phyloP scores from a whole-genome alignment of 345 rosid species.

The Boechera divaricarpa region DNA sequence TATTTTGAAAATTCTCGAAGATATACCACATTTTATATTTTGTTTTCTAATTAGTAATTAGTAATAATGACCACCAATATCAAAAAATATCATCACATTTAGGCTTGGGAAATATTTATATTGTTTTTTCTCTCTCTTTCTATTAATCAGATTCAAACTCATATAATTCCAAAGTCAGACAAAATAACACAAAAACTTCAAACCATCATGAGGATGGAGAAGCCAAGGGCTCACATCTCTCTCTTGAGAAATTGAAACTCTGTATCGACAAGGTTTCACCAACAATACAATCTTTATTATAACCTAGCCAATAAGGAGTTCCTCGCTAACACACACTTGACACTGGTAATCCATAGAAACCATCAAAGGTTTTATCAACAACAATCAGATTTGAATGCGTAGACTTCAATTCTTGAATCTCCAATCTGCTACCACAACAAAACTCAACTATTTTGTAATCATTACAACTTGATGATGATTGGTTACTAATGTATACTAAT shows the following conservation, averaged over 20 bases:
- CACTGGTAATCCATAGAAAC: neutral
- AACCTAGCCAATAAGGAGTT: neutral
- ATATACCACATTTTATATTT: no score
- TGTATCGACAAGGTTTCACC: neutral
- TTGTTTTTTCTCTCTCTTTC: no score
- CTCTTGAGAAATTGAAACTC: neutral
- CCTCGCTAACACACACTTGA: neutral
- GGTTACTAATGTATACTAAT: conserved; percentile 14
- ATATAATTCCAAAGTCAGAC: no score
- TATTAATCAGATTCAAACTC: no score
- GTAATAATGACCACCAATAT: no score
- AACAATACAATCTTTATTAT: neutral
- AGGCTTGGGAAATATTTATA: no score
- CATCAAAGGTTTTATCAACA: neutral
- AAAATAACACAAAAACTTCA: no score
- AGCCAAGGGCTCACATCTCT: no score
- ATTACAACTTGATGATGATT: neutral
- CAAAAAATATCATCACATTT: no score
- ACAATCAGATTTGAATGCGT: neutral
- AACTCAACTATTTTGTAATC: conserved; percentile 15
- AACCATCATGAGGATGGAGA: no score
- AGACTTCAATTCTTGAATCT: neutral
- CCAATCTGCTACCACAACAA: neutral
- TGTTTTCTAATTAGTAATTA: no score
- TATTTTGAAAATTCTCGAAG: no score